Percentiles rank a stretch among this genome's conserved stretches.
These are phyloP conservation scores for Boehmeria nivea DNA, from an alignment of 306 rosid species.

Conservation along the genomic window DNA sequence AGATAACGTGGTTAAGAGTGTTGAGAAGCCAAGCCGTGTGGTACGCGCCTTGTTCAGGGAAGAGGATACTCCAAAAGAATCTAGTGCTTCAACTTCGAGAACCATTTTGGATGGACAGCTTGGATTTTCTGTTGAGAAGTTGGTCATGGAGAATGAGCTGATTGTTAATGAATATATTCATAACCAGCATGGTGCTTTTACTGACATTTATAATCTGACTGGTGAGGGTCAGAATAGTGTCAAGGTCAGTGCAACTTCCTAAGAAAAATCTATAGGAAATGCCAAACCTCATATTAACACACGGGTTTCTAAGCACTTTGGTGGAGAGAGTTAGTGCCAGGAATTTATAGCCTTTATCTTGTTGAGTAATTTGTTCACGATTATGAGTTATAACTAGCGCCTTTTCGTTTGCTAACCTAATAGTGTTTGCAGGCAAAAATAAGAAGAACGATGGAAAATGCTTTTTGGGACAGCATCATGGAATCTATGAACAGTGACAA, in stretches of 20 bases:
- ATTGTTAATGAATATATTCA: constrained; percentile 82
- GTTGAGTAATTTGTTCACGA: too few relatives aligned
- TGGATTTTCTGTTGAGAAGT: constrained; percentile 36
- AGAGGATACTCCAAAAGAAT: constrained; percentile 25
- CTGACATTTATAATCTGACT: constrained; percentile 35
- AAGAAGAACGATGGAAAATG: constrained; percentile 72
- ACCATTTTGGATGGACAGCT: constrained; percentile 32
- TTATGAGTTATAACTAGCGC: not conserved
- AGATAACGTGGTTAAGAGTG: constrained; percentile 28
- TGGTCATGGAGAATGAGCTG: constrained; percentile 60
- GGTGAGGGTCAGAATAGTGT: constrained; percentile 43
- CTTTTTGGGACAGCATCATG: constrained; percentile 82
- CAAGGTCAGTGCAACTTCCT: constrained; percentile 60
- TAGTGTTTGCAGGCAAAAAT: constrained; percentile 68
- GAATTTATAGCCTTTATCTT: too few relatives aligned
- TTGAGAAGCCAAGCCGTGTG: constrained; percentile 35
- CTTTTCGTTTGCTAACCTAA: not conserved
- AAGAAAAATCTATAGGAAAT: not conserved
- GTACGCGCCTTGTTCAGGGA: constrained; percentile 84
- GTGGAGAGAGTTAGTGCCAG: too few relatives aligned
- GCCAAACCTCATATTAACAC: not conserved
- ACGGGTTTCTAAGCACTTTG: too few relatives aligned
- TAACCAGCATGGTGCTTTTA: constrained; percentile 38
- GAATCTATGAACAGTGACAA: constrained; percentile 64
- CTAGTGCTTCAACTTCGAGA: constrained; percentile 27